These are phyloP conservation scores for Populus hybrid DNA, from an alignment of 441 rosid genomes.

Conservation along the genomic window DNA sequence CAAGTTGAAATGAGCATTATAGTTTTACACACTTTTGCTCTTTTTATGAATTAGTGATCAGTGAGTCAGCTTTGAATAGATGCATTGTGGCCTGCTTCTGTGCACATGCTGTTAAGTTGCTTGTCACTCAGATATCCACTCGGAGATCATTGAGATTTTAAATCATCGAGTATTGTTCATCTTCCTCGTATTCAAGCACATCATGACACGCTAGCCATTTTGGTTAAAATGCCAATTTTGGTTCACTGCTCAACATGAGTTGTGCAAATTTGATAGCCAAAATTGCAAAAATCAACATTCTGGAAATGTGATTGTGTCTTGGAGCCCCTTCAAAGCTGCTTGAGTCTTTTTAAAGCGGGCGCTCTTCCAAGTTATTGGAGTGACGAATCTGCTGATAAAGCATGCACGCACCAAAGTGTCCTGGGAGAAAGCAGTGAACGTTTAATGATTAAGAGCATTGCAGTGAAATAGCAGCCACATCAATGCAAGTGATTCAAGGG, in stretches of 20 bases:
- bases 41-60: constrained; percentile 30
- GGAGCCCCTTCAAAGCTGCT: background rate
- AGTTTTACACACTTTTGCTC: background rate
- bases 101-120: constrained; percentile 39
- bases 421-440: background rate
- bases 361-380: background rate
- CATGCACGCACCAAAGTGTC: background rate
- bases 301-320: background rate
- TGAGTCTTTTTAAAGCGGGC: background rate
- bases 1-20: background rate
- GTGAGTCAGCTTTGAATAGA: constrained; percentile 30
- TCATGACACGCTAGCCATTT: background rate
- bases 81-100: constrained; percentile 36
- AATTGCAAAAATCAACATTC: background rate
- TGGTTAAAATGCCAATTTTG: too few relatives aligned
- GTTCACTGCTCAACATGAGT: background rate
- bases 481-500: too few relatives aligned
- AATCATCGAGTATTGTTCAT: background rate
- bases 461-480: background rate
- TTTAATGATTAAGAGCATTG: background rate
- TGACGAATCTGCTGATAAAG: background rate
- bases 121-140: constrained; percentile 20
- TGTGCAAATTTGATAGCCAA: background rate
- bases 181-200: background rate
- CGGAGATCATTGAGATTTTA: constrained; percentile 14